Base-by-base conservation (phyloP, 2,329 filamentous ascomycete genomes). In the Monosporascus sp. region DNA sequence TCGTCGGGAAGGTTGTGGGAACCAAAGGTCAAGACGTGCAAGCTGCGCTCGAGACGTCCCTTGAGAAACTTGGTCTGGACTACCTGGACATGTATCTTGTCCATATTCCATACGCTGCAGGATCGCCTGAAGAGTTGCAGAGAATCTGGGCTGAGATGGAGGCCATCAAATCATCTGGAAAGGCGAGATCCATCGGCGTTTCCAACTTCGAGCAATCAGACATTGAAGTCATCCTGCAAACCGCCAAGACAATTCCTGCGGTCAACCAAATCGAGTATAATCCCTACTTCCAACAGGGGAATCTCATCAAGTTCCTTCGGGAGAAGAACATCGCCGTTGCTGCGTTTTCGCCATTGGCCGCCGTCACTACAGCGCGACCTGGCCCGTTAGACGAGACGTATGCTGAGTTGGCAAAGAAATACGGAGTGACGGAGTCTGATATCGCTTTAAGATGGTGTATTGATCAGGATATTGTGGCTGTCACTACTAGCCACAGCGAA, bases 211-310 rank as follows among this genome's bases (percentile, higher is more conserved):
- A 80, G 31, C 70, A 76, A 60, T 65, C 70, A 38, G 74, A 86
- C 58, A 66, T 86, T 20, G 78, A 84, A 64, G 62, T 70, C 4
- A 63, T 85, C 41, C 71, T 85, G 4, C 68, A 78, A 63, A 81
- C 81, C 2, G 82, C 84, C 50, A 80, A 79, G 60, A 68, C 87
- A 54, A 65, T 74, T 1, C 88, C 89, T 1, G 83, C 80, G 5
- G 80, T 87, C 55, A 91, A 92, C 71, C 88, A 92, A 75, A 87
- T 91, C 63, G 88, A 92, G 72, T 84, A 82, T 61, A 86, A 92
- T 68, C 87, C 88, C 0, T 88, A 89, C 64, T 73, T 87, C 45
- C 85, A 86, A 68, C 84, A 86, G 63, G 75, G 74, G 5, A 73
- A 78, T 54, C 72, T 87, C 15, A 57, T 86, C 18, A 68, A 73